Conservation (phyloP, 2,329 filamentous ascomycete species). For the Aspergillus chevalieri region DNA sequence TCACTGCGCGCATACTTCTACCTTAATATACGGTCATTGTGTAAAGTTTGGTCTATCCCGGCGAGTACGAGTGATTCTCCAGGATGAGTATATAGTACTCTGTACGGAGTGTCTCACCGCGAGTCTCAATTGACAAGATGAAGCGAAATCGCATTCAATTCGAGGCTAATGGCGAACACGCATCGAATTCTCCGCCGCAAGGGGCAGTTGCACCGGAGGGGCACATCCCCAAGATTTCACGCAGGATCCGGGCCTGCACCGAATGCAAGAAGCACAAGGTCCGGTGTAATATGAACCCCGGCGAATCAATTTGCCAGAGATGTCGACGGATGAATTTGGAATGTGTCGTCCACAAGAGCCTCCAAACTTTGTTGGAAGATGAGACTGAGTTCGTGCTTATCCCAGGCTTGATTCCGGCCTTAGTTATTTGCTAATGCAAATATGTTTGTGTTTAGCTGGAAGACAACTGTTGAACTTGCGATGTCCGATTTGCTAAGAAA, state of each 20-base stretch:
- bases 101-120: not conserved
- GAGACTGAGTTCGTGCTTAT: conserved; percentile 38
- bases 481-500: conserved; percentile 34
- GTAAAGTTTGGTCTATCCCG: not conserved
- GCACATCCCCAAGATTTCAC: conserved; percentile 38
- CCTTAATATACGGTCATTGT: no score
- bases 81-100: not conserved
- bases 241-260: conserved; percentile 46
- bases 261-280: conserved; percentile 52
- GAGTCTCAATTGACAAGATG: conserved; percentile 15
- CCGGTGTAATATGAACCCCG: conserved; percentile 48
- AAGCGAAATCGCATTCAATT: conserved; percentile 36
- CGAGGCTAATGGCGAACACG: conserved; percentile 31
- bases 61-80: not conserved
- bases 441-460: conserved; percentile 24
- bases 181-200: conserved; percentile 27
- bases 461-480: conserved; percentile 32
- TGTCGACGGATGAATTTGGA: conserved; percentile 46
- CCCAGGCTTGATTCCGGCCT: conserved; percentile 10
- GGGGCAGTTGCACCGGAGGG: conserved; percentile 19
- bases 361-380: conserved; percentile 45
- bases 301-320: conserved; percentile 44
- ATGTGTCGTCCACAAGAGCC: conserved; percentile 49
- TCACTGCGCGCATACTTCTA: no score
- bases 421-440: conserved; percentile 8